A percentile compares a stretch with the other conserved stretches of the same genome.
phyloP scores from a whole-genome alignment of 2,329 filamentous ascomycete species.

The Zymoseptoria ardabiliae region DNA sequence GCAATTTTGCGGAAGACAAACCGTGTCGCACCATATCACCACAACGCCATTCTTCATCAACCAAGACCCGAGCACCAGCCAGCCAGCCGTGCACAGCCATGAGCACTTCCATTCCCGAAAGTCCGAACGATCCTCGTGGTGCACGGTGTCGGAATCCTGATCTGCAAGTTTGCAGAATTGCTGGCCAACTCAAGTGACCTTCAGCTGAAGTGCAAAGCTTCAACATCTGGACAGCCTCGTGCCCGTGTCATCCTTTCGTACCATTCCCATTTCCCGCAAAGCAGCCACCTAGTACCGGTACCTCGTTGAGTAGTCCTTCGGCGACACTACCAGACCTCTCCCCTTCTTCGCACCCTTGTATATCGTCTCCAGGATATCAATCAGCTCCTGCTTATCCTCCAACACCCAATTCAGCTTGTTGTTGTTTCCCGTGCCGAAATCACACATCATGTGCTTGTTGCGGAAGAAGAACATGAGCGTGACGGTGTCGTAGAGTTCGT shows the following conservation, averaged over 20 bases:
- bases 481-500: conserved; percentile 71
- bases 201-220: not conserved
- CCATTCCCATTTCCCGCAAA: not conserved
- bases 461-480: conserved; percentile 98
- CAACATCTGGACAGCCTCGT: not conserved
- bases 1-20: not conserved
- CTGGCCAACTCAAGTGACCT: no score
- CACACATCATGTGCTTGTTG: conserved; percentile 98
- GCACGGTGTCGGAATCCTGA: no score
- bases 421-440: conserved; percentile 97
- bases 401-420: conserved; percentile 97
- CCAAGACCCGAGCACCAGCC: not conserved
- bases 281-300: conserved; percentile 51
- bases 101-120: not conserved
- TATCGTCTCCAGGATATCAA: conserved; percentile 97
- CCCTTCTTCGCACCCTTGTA: conserved; percentile 99
- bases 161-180: no score
- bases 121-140: no score
- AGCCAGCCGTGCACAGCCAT: not conserved
- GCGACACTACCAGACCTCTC: conserved; percentile 88
- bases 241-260: not conserved
- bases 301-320: conserved; percentile 73
- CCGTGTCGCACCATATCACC: not conserved
- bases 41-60: not conserved
- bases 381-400: conserved; percentile 96